Base-by-base conservation (phyloP, 78 protist species). In the Isochrysis galbana region DNA sequence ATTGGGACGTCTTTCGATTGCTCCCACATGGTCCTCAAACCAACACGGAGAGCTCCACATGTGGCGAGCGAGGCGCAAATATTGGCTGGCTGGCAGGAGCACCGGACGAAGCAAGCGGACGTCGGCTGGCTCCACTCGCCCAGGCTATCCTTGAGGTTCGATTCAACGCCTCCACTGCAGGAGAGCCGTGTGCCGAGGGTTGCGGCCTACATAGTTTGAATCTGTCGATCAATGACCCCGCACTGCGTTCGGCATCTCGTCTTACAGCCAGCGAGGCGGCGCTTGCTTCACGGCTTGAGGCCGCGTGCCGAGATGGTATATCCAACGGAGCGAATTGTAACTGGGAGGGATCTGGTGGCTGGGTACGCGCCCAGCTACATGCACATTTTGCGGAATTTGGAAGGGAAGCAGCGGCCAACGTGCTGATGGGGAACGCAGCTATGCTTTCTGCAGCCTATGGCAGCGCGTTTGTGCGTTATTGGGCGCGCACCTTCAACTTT, bases 291-390 rank as follows among this genome's bases (percentile, higher is more conserved):
- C n/a, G n/a, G n/a, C n/a, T n/a, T n/a, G n/a, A n/a, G n/a, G n/a
- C n/a, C n/a, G n/a, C n/a, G n/a, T n/a, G n/a, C n/a, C n/a, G n/a
- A n/a, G n/a, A n/a, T n/a, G n/a, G n/a, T n/a, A n/a, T n/a, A n/a
- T n/a, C n/a, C n/a, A n/a, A n/a, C n/a, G n/a, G n/a, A n/a, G n/a
- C n/a, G n/a, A n/a, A n/a, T n/a, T n/a, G n/a, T n/a, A n/a, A n/a
- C 38, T 67, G 74, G 74, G 74, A 67, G 74, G 74, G 74, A 23
- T 67, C 74, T n/a, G 74, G 36, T n/a, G 74, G 32, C 74, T 67
- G 74, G 74, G 74, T 67, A n/a, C 74, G 74, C 74, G 74, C 74
- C 38, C 17, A 11, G 74, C 32, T 67, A 11, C 74, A 17, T n/a
- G 4, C 17, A 10, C 74, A 67, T n/a, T 67, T 67, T n/a, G 36